Evolutionary conservation across 2,329 filamentous ascomycete genomes (phyloP).

Genomic region (Fusarium solani-melongenae): DNA sequence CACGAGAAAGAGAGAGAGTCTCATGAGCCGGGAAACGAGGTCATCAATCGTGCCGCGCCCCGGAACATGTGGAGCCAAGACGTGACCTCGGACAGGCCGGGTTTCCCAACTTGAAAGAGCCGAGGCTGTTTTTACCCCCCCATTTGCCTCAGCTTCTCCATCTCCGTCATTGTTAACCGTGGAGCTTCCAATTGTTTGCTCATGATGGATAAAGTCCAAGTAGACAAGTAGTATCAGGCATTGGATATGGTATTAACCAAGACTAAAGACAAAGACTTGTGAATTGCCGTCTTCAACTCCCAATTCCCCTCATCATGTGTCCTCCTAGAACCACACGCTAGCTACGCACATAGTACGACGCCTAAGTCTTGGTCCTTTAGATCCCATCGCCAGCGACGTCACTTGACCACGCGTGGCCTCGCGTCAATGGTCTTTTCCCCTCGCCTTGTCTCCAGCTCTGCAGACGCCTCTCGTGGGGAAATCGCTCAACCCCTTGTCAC

Average conservation of each 20-base stretch:
- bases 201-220: background rate
- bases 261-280: background rate
- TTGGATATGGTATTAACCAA: background rate
- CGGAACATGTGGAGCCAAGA: conserved; percentile 18
- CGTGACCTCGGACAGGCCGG: conserved; percentile 11
- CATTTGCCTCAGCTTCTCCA: background rate
- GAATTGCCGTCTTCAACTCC: background rate
- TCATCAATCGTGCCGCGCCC: conserved; percentile 11
- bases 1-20: background rate
- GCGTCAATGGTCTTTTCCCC: conserved; percentile 1
- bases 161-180: background rate
- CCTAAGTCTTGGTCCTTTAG: background rate
- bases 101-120: conserved; percentile 23
- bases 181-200: background rate
- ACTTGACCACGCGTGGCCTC: conserved; percentile 9
- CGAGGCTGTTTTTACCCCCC: conserved; percentile 28
- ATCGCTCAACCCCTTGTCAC: conserved; percentile 8
- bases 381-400: conserved; percentile 4
- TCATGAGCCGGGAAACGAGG: conserved; percentile 26
- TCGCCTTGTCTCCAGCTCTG: conserved; percentile 2
- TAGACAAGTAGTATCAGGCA: background rate
- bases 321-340: background rate
- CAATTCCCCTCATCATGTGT: background rate
- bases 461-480: background rate
- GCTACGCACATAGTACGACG: background rate